Base-by-base conservation (phyloP, 2,329 filamentous ascomycete species). In the Epichloe scottii region DNA sequence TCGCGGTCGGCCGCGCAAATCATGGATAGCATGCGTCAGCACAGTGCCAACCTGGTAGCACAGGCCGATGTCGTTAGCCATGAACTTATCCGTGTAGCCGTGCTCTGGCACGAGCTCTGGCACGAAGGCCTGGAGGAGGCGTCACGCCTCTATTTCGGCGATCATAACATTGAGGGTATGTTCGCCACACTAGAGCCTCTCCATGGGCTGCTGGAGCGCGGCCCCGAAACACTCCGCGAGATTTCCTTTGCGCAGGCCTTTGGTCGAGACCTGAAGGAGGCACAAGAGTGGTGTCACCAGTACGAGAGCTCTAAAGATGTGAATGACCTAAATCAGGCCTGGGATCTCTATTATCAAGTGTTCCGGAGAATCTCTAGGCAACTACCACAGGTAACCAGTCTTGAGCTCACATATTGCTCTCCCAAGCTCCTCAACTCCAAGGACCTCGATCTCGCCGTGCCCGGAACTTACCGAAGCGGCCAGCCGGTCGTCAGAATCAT, bases 21-120 rank as follows among this genome's bases (percentile, higher is more conserved):
- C 60, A 96, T 99, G 90, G 90, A 97, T 56, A 95, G 85, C 62
- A 95, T 98, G 89, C 85, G 90, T 39, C 86, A 91, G 58, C 94
- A 99, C 65, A 97, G 90, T 63, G 84, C 89, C 19, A 85, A 82
- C 59, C 78, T 99, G 37, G 93, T 98, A 8, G 88, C 96, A 57
- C 93, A 99, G 68, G 93, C 93, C 37, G 91, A 95, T 63, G 77
- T 90, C 45, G 90, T 99, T 58, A 97, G 91, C 65, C 87, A 93
- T 62, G 94, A 99, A 66, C 80, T 99, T 51, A 97, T 99, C 62
- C 84, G 93, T 48, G 94, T 98, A 53, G 93, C 93, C 15, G 91
- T 98, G 2, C 69, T 98, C 23, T 98, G 94, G 94, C 93, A 99
- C 63, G 93, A 99, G 63, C 86, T 95, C 57, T 99, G 93, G 93